Conservation (phyloP, 106 monocot species). For the Allium sativum region DNA sequence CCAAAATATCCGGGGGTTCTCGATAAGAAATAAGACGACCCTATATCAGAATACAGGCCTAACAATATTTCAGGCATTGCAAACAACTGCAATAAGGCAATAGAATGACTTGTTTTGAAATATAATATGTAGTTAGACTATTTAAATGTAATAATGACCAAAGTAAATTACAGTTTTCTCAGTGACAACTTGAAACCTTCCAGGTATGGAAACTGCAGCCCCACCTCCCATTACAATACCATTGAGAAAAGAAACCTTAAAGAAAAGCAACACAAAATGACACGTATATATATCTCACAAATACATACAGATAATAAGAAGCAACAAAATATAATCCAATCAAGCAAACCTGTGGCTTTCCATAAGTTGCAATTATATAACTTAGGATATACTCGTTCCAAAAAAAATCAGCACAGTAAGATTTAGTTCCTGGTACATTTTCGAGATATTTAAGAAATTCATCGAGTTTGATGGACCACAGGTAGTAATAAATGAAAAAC, state of each 20-base stretch:
- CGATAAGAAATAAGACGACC: too few species aligned
- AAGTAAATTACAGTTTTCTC: constrained; percentile 50
- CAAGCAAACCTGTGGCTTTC: constrained; percentile 58
- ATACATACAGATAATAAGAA: background rate
- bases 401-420: constrained; percentile 44
- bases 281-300: background rate
- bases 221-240: constrained; percentile 92
- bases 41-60: too few species aligned
- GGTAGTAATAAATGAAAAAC: too few species aligned
- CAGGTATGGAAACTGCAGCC: constrained; percentile 88
- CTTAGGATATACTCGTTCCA: constrained; percentile 61
- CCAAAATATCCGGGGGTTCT: too few species aligned
- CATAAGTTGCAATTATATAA: constrained; percentile 78
- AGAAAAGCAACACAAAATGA: background rate
- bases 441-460: too few species aligned
- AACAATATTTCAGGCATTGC: too few species aligned
- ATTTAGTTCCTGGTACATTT: too few species aligned
- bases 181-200: constrained; percentile 74
- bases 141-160: too few species aligned
- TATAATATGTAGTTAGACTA: too few species aligned
- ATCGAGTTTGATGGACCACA: too few species aligned
- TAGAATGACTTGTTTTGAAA: too few species aligned
- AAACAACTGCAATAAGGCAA: too few species aligned
- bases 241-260: constrained; percentile 78
- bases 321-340: background rate